Base-by-base conservation (phyloP, 23 red algal genomes). In the Gracilaria gracilis region DNA sequence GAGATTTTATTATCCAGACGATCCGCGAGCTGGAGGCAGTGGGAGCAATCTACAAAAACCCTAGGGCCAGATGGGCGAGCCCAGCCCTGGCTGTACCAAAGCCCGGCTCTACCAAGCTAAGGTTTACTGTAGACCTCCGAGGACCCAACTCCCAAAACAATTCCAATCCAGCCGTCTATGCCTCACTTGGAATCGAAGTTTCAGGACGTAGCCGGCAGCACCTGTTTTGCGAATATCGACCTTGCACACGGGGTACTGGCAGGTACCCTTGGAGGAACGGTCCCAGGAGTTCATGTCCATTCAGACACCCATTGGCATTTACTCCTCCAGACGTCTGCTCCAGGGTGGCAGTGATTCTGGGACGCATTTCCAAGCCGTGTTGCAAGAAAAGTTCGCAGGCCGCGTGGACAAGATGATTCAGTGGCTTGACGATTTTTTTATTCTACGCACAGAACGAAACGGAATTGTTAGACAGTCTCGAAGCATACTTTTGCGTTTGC, bases 31-130 rank as follows among this genome's bases (percentile, higher is more conserved):
- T 85, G 2, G 61, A 85, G 29, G 6, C 27, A 12, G 6, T 85
- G 3, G 81, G 81, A 6, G 81, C 81, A 12, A 58, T 72, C 32
- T 86, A 70, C 35, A 47, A 49, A 29, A 86, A 86, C 29, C 35
- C 61, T 25, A 4, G 47, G 14, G 55, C 82, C 6, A 9, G 64
- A 44, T 86, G 82, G 82, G 82, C 82, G 14, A 86, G 82, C 36
- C 82, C 82, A 14, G 64, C 82, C 6, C 64, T 86, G 21, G 82
- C 82, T 24, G 82, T 86, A 7, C 19, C 82, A 49, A 86, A 86
- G 34, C 82, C 82, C 9, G 82, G 61, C 19, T 66, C 55, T 35
- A 61, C 69, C 0, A 70, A 36, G 17, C 54, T 86, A 8, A 64
- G 82, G 5, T 72, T 70, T 40, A 86, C 59, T 28, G 64, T 88